Evolutionary conservation across 164 flowering plant species (phyloP).

Genomic region (Sedum album): DNA sequence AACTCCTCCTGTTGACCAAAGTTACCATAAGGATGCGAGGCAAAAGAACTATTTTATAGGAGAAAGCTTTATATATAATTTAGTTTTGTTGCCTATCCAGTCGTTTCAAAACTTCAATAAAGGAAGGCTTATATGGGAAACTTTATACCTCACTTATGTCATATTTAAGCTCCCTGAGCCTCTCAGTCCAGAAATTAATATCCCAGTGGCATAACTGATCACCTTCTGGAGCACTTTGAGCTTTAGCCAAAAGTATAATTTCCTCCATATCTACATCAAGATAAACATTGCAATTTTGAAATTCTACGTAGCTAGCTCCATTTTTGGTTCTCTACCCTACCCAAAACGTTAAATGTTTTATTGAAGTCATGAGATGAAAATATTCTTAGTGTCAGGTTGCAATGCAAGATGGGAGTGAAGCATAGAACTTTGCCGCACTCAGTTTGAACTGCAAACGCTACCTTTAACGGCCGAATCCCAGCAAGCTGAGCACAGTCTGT

Average conservation of each 20-base stretch:
- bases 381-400: neutral
- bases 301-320: neutral
- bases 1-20: constrained; percentile 63
- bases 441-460: constrained; percentile 13
- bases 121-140: neutral
- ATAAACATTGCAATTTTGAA: constrained; percentile 2
- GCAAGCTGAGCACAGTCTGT: constrained; percentile 75
- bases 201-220: constrained; percentile 79
- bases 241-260: constrained; percentile 46
- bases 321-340: neutral
- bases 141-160: constrained; percentile 79
- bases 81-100: neutral
- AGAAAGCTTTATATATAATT: neutral
- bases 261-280: constrained; percentile 70
- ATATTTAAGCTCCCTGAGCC: constrained; percentile 88
- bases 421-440: neutral
- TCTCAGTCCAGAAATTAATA: constrained; percentile 85
- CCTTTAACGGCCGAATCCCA: constrained; percentile 93
- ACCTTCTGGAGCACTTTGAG: constrained; percentile 68
- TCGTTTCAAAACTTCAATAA: neutral
- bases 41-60: neutral
- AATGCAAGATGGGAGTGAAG: neutral
- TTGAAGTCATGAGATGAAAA: neutral
- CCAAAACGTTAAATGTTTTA: neutral
- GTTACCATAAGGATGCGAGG: neutral